phyloP scores from a whole-genome alignment of 2,329 filamentous ascomycete genomes.

The Claviceps sp. region DNA sequence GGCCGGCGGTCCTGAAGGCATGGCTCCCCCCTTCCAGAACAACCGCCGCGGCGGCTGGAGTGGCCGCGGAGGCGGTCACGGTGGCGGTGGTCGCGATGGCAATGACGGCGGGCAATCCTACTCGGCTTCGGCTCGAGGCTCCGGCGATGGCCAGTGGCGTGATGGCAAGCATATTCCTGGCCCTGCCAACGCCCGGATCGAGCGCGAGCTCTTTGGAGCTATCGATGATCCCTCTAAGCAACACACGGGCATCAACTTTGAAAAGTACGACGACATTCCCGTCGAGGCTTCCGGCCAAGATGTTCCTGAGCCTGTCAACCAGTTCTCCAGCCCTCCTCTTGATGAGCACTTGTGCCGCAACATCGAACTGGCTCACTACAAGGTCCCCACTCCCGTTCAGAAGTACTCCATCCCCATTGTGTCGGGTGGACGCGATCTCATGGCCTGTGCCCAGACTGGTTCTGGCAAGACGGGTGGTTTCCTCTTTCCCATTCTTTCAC shows the following conservation, averaged over 20 bases:
- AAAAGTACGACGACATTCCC: constrained; percentile 99
- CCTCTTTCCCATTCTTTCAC: constrained; percentile 97
- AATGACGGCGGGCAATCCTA: constrained; percentile 37
- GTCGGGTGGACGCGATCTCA: constrained; percentile 92
- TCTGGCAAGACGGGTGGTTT: constrained; percentile 99
- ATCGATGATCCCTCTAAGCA: constrained; percentile 89
- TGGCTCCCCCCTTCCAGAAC: constrained; percentile 10
- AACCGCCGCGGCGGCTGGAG: constrained; percentile 21
- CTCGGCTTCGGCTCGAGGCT: constrained; percentile 55
- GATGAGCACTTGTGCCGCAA: constrained; percentile 88
- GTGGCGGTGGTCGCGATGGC: constrained; percentile 24
- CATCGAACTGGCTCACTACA: constrained; percentile 90
- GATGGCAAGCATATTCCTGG: constrained; percentile 94
- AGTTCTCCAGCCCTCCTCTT: constrained; percentile 87
- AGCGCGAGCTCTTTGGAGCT: constrained; percentile 90
- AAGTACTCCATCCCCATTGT: constrained; percentile 99
- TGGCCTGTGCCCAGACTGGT: constrained; percentile 99
- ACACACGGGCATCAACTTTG: constrained; percentile 98
- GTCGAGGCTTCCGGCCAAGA: constrained; percentile 92
- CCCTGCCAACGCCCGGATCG: constrained; percentile 72
- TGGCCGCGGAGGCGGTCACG: constrained; percentile 20
- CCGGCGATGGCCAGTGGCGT: constrained; percentile 90
- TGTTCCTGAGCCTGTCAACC: constrained; percentile 80
- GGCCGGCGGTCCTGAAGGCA: constrained; percentile 13
- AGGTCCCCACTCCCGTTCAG: constrained; percentile 90